Conservation (phyloP, 768 basidiomycete genomes). For the Naematelia aurantialba region DNA sequence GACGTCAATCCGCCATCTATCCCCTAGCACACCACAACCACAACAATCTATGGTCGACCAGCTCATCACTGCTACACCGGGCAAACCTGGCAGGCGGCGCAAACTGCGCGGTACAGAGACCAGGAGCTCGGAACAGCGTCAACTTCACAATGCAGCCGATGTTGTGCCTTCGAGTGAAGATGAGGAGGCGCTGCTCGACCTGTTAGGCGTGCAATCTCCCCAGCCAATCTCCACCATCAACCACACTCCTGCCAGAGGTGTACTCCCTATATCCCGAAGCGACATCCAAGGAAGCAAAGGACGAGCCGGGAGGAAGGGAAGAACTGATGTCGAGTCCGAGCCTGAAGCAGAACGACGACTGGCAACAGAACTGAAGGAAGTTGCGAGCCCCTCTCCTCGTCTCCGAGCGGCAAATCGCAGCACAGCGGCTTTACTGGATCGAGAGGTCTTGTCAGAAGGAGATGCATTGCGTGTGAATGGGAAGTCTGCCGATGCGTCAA, state of each 20-base stretch:
- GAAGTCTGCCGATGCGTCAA: neutral
- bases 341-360: neutral
- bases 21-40: neutral
- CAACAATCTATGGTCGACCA: neutral
- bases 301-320: neutral
- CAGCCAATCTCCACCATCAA: neutral
- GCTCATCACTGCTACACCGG: neutral
- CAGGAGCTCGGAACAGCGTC: neutral
- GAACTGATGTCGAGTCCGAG: neutral
- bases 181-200: neutral
- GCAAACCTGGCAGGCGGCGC: neutral
- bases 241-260: conserved; percentile 2
- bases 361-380: neutral
- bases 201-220: conserved; percentile 6
- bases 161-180: neutral
- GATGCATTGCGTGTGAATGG: neutral
- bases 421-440: neutral
- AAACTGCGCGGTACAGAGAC: neutral
- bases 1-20: neutral
- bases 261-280: conserved; percentile 4
- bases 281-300: conserved; percentile 5
- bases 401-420: neutral
- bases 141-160: neutral
- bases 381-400: neutral
- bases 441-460: conserved; percentile 1